phyloP scores from a whole-genome alignment of 2,329 filamentous ascomycete species.

The Verticillium longisporum region DNA sequence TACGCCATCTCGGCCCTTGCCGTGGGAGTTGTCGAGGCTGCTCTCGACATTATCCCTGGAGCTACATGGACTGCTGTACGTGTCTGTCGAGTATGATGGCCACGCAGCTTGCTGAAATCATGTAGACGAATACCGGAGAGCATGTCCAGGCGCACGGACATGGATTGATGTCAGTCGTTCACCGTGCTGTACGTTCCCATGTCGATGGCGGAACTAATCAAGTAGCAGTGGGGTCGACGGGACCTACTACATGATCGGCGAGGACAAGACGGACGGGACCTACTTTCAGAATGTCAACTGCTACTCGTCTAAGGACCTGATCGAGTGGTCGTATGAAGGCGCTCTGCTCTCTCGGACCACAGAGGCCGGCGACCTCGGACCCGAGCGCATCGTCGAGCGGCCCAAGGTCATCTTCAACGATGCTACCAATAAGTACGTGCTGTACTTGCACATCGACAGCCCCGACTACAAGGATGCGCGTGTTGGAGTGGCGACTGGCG shows the following conservation, averaged over 20 bases:
- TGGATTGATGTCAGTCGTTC: slow-evolving; percentile 31
- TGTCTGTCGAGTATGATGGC: neutral
- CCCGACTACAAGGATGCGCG: slow-evolving; percentile 55
- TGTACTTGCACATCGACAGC: slow-evolving; percentile 63
- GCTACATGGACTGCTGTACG: slow-evolving; percentile 39
- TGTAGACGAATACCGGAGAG: slow-evolving; percentile 35
- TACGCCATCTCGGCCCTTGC: neutral
- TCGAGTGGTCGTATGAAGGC: slow-evolving; percentile 57
- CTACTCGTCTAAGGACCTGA: slow-evolving; percentile 55
- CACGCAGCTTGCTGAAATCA: neutral
- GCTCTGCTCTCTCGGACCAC: slow-evolving; percentile 47
- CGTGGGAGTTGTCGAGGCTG: slow-evolving; percentile 4
- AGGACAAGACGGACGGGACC: slow-evolving; percentile 59
- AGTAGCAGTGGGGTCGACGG: slow-evolving; percentile 33
- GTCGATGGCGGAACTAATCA: neutral
- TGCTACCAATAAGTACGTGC: slow-evolving; percentile 55
- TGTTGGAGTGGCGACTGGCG: slow-evolving; percentile 55
- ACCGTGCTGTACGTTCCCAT: neutral
- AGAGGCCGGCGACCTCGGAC: slow-evolving; percentile 49
- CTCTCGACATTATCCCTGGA: slow-evolving; percentile 32
- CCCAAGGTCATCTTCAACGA: slow-evolving; percentile 65
- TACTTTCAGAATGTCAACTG: slow-evolving; percentile 61
- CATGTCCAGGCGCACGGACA: slow-evolving; percentile 62
- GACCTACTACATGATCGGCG: slow-evolving; percentile 62
- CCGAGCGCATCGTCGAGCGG: slow-evolving; percentile 56